A percentile compares a stretch with the other conserved stretches of the same genome.
phyloP scores from a whole-genome alignment of 139 green algal genomes.

The Chlorella sorokiniana region DNA sequence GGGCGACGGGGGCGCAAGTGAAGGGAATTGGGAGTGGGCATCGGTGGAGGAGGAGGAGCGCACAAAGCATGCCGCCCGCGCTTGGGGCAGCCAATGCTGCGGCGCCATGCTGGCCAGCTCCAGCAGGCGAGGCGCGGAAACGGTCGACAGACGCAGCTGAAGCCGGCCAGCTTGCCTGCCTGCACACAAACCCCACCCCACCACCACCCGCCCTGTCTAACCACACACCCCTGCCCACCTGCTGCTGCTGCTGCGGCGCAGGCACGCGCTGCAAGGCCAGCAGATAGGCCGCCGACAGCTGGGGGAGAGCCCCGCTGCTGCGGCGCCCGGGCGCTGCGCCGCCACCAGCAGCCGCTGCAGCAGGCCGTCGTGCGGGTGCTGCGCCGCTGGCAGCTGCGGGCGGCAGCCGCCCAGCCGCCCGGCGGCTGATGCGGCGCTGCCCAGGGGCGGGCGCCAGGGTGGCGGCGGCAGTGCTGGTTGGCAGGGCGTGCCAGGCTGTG shows the following conservation, averaged over 20 bases:
- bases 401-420: too few species aligned
- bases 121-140: too few species aligned
- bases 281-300: not conserved
- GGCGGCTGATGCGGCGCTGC: not conserved
- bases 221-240: not conserved
- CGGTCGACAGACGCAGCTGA: too few species aligned
- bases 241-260: not conserved
- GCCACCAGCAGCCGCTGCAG: not conserved
- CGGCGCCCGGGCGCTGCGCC: not conserved
- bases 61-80: too few species aligned
- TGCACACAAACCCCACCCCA: not conserved
- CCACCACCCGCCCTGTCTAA: not conserved
- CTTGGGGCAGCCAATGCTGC: too few species aligned
- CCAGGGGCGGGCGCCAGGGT: too few species aligned
- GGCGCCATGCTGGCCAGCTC: too few species aligned
- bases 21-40: too few species aligned
- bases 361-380: not conserved
- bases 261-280: not conserved
- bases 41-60: too few species aligned
- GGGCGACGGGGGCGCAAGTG: too few species aligned
- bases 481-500: too few species aligned
- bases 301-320: not conserved
- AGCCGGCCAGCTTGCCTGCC: not conserved
- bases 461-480: too few species aligned
- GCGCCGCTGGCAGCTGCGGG: not conserved